These are phyloP conservation scores for Nepenthes gracilis DNA, from an alignment of 148 eudicot species.

Conservation along the genomic window DNA sequence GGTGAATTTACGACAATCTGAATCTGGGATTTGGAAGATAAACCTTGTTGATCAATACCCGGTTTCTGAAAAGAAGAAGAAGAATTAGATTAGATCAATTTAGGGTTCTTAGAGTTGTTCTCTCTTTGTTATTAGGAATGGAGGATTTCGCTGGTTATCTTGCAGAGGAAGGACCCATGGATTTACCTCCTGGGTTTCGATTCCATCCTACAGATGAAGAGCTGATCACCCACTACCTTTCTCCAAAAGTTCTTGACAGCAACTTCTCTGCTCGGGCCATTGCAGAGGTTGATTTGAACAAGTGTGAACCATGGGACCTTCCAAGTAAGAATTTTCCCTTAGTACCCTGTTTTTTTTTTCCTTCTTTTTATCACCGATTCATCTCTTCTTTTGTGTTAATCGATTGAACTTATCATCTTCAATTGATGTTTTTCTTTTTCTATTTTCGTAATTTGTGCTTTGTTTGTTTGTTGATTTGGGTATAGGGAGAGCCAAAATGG, in stretches of 20 bases:
- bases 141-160: conserved; percentile 4
- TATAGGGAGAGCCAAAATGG: conserved; percentile 47
- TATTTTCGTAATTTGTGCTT: background rate
- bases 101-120: background rate
- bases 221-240: conserved; percentile 13
- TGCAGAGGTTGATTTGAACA: conserved; percentile 21
- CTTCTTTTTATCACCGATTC: background rate
- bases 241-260: conserved; percentile 12
- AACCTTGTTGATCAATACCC: background rate
- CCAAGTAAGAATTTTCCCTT: conserved; percentile 12
- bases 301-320: conserved; percentile 21
- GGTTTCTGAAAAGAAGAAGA: background rate
- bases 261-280: conserved; percentile 15
- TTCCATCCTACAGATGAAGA: conserved; percentile 18
- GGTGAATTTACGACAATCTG: too few relatives aligned
- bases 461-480: background rate
- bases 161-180: conserved; percentile 9
- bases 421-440: background rate
- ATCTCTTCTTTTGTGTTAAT: background rate
- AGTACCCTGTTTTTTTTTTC: background rate
- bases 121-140: conserved; percentile 4
- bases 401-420: background rate
- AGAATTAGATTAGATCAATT: background rate
- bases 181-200: conserved; percentile 20
- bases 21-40: background rate